Base-by-base conservation (phyloP, 768 basidiomycete species). In the Serendipita sp. region DNA sequence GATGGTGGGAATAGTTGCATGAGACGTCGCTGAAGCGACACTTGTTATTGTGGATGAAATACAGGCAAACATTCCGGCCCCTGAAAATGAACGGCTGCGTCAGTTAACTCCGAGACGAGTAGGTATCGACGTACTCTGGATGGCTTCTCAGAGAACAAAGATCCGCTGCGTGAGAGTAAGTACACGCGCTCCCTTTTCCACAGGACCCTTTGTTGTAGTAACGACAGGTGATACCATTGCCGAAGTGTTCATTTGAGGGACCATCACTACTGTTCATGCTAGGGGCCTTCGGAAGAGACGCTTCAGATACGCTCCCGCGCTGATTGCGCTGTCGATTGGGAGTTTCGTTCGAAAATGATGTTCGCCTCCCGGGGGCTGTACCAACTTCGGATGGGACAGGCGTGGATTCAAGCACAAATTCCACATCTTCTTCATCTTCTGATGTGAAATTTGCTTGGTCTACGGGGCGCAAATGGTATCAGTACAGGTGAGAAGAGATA, bases 201-300 rank as follows among this genome's bases (percentile, higher is more conserved):
- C 65, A 65, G 16, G 52, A 54, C 3, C 52, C 44, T 54, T 65
- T 54, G 41, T 65, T 65, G 54, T 65, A 65, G 54, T 65, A 65
- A 0, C 65, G 28, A 38, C 65, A 65, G 8, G 65, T 54, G 32
- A 56, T 45, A n/a, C 65, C 65, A 38, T 65, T 65, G 41, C 65
- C 65, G 10, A 23, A 36, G 28, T 65, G 65, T 32, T 65, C 28
- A 38, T 38, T 60, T 8, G 56, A 16, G 8, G 28, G 4, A 32
- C 56, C 28, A 23, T 18, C 56, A n/a, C 48, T 35, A 10, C 35
- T 36, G 10, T 60, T 32, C 16, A 28, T n/a, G 28, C 18, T 34
- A 30, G 28, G 16, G 35, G n/a, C 18, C 5, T 51, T 51, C 7
- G n/a, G n/a, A 32, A 18, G 48, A 32, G 48, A 5, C n/a, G 30